Conservation (phyloP, 108 stramenopile genomes). For the Stephanodiscus minutulus region DNA sequence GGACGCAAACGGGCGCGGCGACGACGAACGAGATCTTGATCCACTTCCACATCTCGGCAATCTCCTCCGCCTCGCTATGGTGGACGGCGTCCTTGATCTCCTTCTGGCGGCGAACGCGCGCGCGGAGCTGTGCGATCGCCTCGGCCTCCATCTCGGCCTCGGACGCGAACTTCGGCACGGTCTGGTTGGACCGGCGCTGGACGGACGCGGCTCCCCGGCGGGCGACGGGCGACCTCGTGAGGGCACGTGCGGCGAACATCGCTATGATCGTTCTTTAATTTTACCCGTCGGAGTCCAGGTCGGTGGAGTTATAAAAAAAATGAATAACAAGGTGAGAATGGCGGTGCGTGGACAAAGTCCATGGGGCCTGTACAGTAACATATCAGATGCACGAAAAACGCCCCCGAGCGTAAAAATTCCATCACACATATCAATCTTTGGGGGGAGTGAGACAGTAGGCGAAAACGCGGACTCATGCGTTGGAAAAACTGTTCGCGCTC, state of each 20-base stretch:
- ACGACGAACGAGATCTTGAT: conserved; percentile 79
- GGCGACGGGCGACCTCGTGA: conserved; percentile 12
- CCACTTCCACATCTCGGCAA: conserved; percentile 85
- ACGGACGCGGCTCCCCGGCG: conserved; percentile 15
- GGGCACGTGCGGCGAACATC: conserved; percentile 21
- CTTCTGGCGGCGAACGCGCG: conserved; percentile 81
- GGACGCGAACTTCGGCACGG: conserved; percentile 72
- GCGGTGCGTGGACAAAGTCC: too few species aligned
- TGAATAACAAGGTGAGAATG: neutral
- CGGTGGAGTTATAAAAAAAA: neutral
- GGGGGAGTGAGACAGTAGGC: too few species aligned
- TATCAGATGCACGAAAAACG: too few species aligned
- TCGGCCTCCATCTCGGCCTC: conserved; percentile 76
- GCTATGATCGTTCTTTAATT: neutral
- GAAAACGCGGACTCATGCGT: too few species aligned
- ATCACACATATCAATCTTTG: too few species aligned
- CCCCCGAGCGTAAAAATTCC: too few species aligned
- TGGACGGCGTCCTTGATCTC: conserved; percentile 63
- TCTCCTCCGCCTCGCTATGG: conserved; percentile 65
- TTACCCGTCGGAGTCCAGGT: neutral
- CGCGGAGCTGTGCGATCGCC: conserved; percentile 75
- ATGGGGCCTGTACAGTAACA: too few species aligned
- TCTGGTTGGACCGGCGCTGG: conserved; percentile 64
- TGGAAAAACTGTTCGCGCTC: neutral
- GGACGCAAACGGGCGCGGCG: conserved; percentile 63